Conservation (phyloP, 1,139 yeast species). For the Pichia sp. region DNA sequence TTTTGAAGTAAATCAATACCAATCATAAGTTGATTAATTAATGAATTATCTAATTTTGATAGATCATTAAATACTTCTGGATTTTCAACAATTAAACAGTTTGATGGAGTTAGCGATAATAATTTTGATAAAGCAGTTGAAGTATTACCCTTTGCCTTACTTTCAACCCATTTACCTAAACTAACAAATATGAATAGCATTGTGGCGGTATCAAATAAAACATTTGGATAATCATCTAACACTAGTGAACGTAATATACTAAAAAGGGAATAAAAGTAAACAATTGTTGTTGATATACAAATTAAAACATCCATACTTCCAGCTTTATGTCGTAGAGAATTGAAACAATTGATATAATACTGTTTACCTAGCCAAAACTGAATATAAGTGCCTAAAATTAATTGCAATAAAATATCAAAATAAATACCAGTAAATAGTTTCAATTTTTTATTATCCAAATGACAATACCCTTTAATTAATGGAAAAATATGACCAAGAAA, state of each 20-base stretch:
- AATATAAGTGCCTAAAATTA: constrained; percentile 56
- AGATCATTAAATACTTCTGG: constrained; percentile 17
- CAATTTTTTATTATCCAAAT: constrained; percentile 6
- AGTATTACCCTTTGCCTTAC: constrained; percentile 89
- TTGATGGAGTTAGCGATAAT: constrained; percentile 73
- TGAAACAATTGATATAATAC: constrained; percentile 59
- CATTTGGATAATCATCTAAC: constrained; percentile 48
- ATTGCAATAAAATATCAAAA: constrained; percentile 55
- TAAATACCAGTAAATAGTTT: constrained; percentile 41
- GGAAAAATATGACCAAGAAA: constrained; percentile 47
- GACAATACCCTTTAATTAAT: constrained; percentile 21
- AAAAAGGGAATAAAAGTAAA: constrained; percentile 66
- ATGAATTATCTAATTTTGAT: constrained; percentile 12
- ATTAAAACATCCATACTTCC: constrained; percentile 98
- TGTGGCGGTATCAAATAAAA: constrained; percentile 79
- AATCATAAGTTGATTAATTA: constrained; percentile 31
- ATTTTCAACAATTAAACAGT: constrained; percentile 57
- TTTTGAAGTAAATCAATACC: constrained; percentile 72
- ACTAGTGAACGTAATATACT: constrained; percentile 42
- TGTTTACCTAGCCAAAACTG: constrained; percentile 61
- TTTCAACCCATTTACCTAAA: constrained; percentile 86
- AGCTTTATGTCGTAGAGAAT: constrained; percentile 59
- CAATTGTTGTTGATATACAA: constrained; percentile 71
- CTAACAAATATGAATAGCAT: constrained; percentile 82
- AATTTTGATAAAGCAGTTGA: constrained; percentile 80